phyloP scores from a whole-genome alignment of 2,329 filamentous ascomycete genomes.

The Bipolaris zeicola region DNA sequence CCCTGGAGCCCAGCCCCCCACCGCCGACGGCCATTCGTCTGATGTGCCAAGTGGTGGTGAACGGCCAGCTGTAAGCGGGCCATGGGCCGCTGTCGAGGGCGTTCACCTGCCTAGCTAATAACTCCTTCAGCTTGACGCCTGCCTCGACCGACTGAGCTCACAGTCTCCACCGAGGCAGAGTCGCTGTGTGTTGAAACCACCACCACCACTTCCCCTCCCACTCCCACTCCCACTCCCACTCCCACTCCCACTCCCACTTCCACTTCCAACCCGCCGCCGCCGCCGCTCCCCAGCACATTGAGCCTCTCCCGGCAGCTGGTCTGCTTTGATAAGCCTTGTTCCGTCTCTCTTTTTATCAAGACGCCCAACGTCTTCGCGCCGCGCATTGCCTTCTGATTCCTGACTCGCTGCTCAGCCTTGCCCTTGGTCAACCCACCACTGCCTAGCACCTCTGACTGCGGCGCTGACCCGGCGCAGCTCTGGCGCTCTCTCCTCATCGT shows the following conservation, averaged over 20 bases:
- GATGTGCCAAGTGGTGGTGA: conserved; percentile 15
- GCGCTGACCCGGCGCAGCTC: conserved; percentile 19
- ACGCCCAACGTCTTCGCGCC: conserved; percentile 28
- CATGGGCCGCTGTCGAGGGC: conserved; percentile 9
- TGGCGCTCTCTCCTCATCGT: conserved; percentile 21
- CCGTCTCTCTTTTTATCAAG: conserved; percentile 15
- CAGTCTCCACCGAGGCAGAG: conserved; percentile 17
- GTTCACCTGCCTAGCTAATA: conserved; percentile 14
- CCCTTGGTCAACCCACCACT: conserved; percentile 3
- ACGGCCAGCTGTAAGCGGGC: conserved; percentile 19
- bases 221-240: background rate
- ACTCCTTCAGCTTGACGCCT: conserved; percentile 10
- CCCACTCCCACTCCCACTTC: background rate
- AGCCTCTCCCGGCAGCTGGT: conserved; percentile 30
- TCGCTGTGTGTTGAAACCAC: conserved; percentile 26
- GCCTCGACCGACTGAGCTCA: conserved; percentile 8
- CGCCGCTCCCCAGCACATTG: conserved; percentile 6
- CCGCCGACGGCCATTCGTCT: conserved; percentile 14
- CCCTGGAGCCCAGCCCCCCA: conserved; percentile 12
- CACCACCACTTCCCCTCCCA: background rate
- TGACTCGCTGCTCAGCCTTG: conserved; percentile 31
- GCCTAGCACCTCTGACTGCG: background rate
- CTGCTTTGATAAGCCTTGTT: conserved; percentile 26
- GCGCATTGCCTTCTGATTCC: conserved; percentile 30
- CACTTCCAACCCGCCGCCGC: background rate